Evolutionary conservation across 2,329 filamentous ascomycete species (phyloP).

Genomic region (Nectriaceae sp.): DNA sequence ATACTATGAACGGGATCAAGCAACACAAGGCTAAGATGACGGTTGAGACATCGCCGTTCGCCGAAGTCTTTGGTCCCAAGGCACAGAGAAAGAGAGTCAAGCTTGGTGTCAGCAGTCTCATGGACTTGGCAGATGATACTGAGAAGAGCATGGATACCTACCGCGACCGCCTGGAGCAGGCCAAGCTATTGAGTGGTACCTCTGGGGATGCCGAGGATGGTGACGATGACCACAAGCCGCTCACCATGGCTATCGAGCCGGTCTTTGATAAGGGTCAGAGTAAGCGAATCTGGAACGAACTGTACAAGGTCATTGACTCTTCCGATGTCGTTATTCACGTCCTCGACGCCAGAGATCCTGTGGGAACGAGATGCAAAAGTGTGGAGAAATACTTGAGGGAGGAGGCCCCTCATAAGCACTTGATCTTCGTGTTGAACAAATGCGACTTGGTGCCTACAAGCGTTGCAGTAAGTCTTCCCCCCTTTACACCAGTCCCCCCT

Average conservation of each 20-base stretch:
- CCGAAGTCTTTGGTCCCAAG: constrained; percentile 90
- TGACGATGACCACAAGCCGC: constrained; percentile 41
- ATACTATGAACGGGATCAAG: constrained; percentile 76
- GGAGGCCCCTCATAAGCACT: constrained; percentile 94
- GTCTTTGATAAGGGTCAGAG: constrained; percentile 95
- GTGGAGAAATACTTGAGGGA: constrained; percentile 87
- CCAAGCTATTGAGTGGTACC: constrained; percentile 72
- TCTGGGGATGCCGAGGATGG: constrained; percentile 58
- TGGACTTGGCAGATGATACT: constrained; percentile 79
- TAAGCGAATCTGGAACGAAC: constrained; percentile 95
- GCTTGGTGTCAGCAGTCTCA: constrained; percentile 77
- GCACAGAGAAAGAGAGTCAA: constrained; percentile 91
- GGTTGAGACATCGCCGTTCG: constrained; percentile 83
- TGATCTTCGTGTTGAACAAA: constrained; percentile 53
- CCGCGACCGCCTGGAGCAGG: constrained; percentile 77
- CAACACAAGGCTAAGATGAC: constrained; percentile 93
- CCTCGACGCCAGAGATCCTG: constrained; percentile 83
- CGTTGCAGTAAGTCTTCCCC: constrained; percentile 79
- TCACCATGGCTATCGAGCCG: constrained; percentile 71
- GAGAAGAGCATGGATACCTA: constrained; percentile 81
- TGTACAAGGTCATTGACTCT: constrained; percentile 93
- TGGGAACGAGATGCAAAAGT: constrained; percentile 81
- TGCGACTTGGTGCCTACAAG: constrained; percentile 85
- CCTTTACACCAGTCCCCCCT: constrained; percentile 34
- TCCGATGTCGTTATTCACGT: constrained; percentile 97